Evolutionary conservation across 1,284 basidiomycete species (phyloP), one percentile per base, ranked within the genome.

Genomic region (Waitea zeae): DNA sequence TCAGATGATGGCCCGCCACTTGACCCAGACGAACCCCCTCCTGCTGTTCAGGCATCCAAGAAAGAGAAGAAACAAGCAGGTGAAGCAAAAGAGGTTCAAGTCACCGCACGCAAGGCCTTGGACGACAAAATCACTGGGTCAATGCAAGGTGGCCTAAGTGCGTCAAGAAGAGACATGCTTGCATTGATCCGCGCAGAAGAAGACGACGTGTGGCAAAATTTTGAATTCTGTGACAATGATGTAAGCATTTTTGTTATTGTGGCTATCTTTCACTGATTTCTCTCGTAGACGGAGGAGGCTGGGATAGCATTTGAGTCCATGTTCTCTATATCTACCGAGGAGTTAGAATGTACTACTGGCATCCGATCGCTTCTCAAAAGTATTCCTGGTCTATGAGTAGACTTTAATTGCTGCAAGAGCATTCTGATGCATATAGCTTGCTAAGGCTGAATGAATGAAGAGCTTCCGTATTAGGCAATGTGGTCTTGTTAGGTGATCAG

Each of bases 1-100:
- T 75, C 72, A 4, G 79, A 82, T 38, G 76, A 81, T 38, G 80
- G 72, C 0, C 77, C 79, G 18, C 80, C 78, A 24, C 75, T 68
- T 27, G 80, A 84, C 46, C 80, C 79, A 15, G 80, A 83, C 43
- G 80, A 82, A 36, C 62, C 61, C 4, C 52, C 57, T 2, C 63
- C 66, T 3, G 45, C 56, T 4, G n/a, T n/a, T n/a, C 54, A 61
- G 12, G 44, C 49, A 5, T 44, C 53, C 3, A 66, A 69, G 42
- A 79, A 76, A 46, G 74, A 72, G 44, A 65, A 58, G 46, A 67
- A 59, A 44, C 38, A 58, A 0, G 41, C 51, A 1, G 61, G 56
- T 7, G 75, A 78, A 38, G 62, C 67, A 14, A 77, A 64, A 46
- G 82, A 86, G 48, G 71, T 84, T 9, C 77, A 81, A 44, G 74